phyloP scores from a whole-genome alignment of 768 basidiomycete genomes.

The Tylopilus cervinicoccineus region DNA sequence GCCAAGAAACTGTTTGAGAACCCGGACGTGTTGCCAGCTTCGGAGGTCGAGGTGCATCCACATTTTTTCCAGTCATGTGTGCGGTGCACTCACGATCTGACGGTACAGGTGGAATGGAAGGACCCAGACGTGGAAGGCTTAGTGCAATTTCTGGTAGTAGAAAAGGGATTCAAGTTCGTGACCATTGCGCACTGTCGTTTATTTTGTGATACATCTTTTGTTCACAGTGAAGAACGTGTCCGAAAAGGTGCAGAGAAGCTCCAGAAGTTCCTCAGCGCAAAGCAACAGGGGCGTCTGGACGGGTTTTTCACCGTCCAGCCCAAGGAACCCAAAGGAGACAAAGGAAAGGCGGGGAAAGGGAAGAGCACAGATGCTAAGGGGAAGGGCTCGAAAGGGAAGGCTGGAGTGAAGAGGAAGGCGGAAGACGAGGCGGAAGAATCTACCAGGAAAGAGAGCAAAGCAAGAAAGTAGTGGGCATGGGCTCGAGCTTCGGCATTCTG shows the following conservation, averaged over 20 bases:
- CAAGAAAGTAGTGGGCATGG: conserved; percentile 30
- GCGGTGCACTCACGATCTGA: background rate
- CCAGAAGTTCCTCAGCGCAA: conserved; percentile 76
- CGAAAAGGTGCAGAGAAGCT: conserved; percentile 94
- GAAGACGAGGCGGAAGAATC: conserved; percentile 33
- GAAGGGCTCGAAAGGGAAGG: conserved; percentile 14
- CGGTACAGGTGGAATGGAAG: conserved; percentile 83
- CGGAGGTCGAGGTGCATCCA: conserved; percentile 70
- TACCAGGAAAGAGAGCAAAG: conserved; percentile 39
- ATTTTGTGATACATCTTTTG: background rate
- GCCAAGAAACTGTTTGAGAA: conserved; percentile 87
- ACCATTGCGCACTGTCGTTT: background rate
- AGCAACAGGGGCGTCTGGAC: conserved; percentile 95
- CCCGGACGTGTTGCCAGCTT: conserved; percentile 86
- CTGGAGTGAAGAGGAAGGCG: conserved; percentile 23
- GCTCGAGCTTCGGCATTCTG: background rate
- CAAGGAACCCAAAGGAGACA: conserved; percentile 48
- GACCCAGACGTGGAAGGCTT: conserved; percentile 90
- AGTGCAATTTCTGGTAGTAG: conserved; percentile 86
- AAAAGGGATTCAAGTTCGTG: conserved; percentile 93
- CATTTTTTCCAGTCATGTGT: background rate
- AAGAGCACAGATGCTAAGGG: conserved; percentile 51
- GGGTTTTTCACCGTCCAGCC: conserved; percentile 86
- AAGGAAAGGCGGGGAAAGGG: conserved; percentile 38
- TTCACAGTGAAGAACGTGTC: conserved; percentile 86